Base-by-base conservation (phyloP, 805 yeast species). In the Saccharomycopsis fodiens region DNA sequence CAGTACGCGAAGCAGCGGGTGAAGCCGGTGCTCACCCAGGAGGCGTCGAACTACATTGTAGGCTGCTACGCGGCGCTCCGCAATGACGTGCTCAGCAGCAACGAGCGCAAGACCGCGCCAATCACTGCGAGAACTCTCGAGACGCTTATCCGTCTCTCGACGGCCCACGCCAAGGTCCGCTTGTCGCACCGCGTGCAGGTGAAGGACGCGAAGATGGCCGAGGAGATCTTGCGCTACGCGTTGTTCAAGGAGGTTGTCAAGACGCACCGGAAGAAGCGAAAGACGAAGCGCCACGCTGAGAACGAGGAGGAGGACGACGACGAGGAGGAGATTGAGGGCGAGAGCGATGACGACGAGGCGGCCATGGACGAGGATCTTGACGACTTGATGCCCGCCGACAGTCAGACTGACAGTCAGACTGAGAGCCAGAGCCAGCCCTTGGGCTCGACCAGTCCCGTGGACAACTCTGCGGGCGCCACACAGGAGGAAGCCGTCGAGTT, bases 81-180 rank as follows among this genome's bases (percentile, higher is more conserved):
- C 68, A 89, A 88, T 61, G 85, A 82, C 52, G 73, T 73, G 45
- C 66, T 72, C 44, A 74, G 72, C 34, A 69, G 65, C 50, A 82
- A 80, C 57, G 84, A 80, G 54, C 76, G 83, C 44, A 74, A 79
- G 58, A 89, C 96, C 0, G 82, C 96, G 1, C 97, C 98, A 31
- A 85, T 91, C 54, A 91, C 98, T 1, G 95, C 97, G n/a, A 85
- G 98, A 79, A 93, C 97, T 3, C 70, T 91, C 55, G 98, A 91
- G 65, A 91, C 98, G 0, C 70, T 91, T 54, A 91, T 91, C 62
- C 95, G 98, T 71, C 69, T 91, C 49, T 73, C 97, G 0, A 85
- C 97, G 1, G 97, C 98, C 0, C 97, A 93, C 64, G 97, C 97
- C 8, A 91, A 93, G 62, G 85, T 91, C n/a, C 74, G 97, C 55